A percentile compares a stretch with the other conserved stretches of the same genome.
These are phyloP conservation scores for Euryodendron excelsum DNA, from an alignment of 148 eudicot species.

Conservation along the genomic window DNA sequence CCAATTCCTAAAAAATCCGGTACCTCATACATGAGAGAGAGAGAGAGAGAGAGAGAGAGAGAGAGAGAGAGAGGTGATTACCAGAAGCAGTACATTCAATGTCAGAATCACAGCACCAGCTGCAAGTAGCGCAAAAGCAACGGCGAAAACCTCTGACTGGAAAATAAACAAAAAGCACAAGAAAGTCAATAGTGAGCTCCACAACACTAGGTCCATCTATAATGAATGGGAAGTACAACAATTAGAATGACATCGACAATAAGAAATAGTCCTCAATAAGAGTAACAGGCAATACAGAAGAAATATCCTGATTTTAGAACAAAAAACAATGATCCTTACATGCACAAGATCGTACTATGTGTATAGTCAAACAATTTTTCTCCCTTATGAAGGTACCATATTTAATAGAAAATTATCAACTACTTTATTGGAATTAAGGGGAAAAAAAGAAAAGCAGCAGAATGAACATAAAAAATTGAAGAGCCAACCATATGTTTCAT, in stretches of 20 bases:
- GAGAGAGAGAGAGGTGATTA: slow-evolving; percentile 30
- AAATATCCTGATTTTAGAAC: neutral
- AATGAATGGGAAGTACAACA: neutral
- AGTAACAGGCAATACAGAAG: neutral
- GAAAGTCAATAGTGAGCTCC: neutral
- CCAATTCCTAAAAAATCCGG: neutral
- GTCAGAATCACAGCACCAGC: slow-evolving; percentile 97
- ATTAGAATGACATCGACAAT: neutral
- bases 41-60: slow-evolving; percentile 19
- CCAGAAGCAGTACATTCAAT: slow-evolving; percentile 90
- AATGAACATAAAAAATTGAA: too few relatives aligned
- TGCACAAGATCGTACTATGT: neutral
- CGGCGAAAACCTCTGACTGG: slow-evolving; percentile 98
- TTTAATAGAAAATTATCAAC: neutral
- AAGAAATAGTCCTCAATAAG: neutral
- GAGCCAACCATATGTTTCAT: too few relatives aligned
- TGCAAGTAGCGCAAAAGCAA: slow-evolving; percentile 96
- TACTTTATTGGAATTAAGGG: too few relatives aligned
- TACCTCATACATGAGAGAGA: neutral
- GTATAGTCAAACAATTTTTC: neutral
- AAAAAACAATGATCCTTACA: neutral
- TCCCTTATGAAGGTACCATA: neutral
- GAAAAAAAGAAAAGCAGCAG: too few relatives aligned
- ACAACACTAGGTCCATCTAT: neutral
- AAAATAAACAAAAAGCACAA: slow-evolving; percentile 20